Evolutionary conservation across 2,329 filamentous ascomycete genomes (phyloP).

Genomic region (Trichoderma semiorbis): DNA sequence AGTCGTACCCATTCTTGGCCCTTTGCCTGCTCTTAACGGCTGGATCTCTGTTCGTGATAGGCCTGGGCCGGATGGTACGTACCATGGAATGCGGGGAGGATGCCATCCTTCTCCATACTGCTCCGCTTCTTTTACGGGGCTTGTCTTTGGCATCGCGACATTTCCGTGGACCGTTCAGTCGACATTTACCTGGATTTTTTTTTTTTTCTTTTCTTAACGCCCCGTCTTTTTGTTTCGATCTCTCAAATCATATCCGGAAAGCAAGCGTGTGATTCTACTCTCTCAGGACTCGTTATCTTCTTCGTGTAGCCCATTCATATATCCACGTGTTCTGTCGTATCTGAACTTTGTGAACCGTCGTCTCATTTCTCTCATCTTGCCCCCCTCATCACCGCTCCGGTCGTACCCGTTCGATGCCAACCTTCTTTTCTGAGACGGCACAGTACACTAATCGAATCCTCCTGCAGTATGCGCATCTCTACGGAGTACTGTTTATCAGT

Average conservation of each 20-base stretch:
- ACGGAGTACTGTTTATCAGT: not conserved
- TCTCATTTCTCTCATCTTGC: not conserved
- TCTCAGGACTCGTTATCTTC: not conserved
- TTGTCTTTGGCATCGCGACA: not conserved
- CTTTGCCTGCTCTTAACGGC: not conserved
- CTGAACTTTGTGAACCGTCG: not conserved
- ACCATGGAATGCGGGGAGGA: slow-evolving; percentile 12
- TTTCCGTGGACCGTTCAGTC: not conserved
- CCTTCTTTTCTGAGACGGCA: not conserved
- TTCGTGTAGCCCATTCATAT: not conserved
- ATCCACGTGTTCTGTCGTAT: not conserved
- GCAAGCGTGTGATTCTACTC: not conserved
- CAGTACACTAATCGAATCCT: not conserved
- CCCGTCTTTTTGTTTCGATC: not conserved
- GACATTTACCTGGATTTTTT: not conserved
- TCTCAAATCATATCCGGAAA: not conserved
- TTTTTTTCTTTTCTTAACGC: not conserved
- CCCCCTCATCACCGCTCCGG: not conserved
- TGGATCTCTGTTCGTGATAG: not conserved
- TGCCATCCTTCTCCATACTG: not conserved
- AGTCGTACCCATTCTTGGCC: not conserved
- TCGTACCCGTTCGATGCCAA: not conserved
- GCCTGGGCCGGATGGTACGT: slow-evolving; percentile 7
- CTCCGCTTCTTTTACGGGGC: slow-evolving; percentile 2
- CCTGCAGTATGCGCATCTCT: not conserved